phyloP scores from a whole-genome alignment of 805 yeast species.

The Wickerhamomyces chaumierensis region DNA sequence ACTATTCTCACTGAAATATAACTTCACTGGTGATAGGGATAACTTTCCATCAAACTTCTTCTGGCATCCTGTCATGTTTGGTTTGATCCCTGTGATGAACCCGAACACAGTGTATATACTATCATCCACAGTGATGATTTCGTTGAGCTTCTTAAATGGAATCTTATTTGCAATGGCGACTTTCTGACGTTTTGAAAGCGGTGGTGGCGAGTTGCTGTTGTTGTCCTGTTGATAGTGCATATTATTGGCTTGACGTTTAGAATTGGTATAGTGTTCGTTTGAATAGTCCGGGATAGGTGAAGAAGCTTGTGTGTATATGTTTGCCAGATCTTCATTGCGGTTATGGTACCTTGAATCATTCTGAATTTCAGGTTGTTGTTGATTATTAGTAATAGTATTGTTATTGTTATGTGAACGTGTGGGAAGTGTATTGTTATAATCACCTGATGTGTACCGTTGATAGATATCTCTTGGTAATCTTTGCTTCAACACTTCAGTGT shows the following conservation, averaged over 20 bases:
- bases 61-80: background rate
- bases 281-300: background rate
- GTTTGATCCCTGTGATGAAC: background rate
- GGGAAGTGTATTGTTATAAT: too few species aligned
- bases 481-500: background rate
- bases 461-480: background rate
- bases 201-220: background rate
- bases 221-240: background rate
- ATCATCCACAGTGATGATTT: background rate
- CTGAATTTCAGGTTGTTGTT: background rate
- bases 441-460: background rate
- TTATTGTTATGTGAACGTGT: too few species aligned
- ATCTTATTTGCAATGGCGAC: background rate
- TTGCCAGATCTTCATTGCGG: background rate
- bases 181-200: background rate
- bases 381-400: background rate
- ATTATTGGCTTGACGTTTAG: too few species aligned
- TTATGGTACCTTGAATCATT: too few species aligned
- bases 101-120: background rate
- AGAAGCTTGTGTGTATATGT: background rate
- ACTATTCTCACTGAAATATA: background rate
- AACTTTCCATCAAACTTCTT: too few species aligned
- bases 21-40: background rate
- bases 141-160: background rate
- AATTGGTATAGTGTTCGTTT: background rate